Evolutionary conservation across 176 grass and related monocot genomes (phyloP).

Genomic region (Otatea glauca): DNA sequence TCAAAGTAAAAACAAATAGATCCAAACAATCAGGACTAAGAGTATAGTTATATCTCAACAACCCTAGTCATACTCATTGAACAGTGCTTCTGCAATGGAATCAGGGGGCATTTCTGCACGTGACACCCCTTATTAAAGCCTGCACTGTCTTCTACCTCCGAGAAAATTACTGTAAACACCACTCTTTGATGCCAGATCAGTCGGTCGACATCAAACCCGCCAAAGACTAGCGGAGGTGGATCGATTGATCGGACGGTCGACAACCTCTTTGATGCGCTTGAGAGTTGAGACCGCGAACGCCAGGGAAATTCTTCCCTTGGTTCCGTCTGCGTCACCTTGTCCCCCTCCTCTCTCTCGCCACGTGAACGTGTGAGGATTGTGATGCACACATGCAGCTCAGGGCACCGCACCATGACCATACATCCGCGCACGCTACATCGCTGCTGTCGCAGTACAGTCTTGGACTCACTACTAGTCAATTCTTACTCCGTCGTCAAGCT

Average conservation of each 20-base stretch:
- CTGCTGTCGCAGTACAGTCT: neutral
- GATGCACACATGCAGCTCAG: neutral
- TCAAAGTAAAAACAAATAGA: too few relatives aligned
- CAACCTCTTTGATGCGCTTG: neutral
- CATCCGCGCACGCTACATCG: neutral
- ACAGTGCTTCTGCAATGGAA: neutral
- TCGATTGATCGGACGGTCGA: neutral
- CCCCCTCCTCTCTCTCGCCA: neutral
- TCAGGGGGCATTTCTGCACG: neutral
- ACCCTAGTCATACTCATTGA: too few relatives aligned
- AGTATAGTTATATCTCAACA: too few relatives aligned
- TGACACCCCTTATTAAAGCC: neutral
- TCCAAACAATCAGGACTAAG: too few relatives aligned
- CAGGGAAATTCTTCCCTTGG: slow-evolving; percentile 11
- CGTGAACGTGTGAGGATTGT: neutral
- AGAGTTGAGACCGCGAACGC: neutral
- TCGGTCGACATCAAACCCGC: neutral
- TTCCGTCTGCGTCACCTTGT: neutral
- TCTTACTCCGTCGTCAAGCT: neutral
- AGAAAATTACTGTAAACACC: too few relatives aligned
- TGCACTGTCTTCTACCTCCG: neutral
- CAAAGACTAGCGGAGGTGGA: neutral
- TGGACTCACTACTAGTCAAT: slow-evolving; percentile 2
- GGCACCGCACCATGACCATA: slow-evolving; percentile 9
- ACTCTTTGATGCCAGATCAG: too few relatives aligned